These are phyloP conservation scores for Polyporus arcularius DNA, from an alignment of 768 basidiomycete species.

Conservation along the genomic window DNA sequence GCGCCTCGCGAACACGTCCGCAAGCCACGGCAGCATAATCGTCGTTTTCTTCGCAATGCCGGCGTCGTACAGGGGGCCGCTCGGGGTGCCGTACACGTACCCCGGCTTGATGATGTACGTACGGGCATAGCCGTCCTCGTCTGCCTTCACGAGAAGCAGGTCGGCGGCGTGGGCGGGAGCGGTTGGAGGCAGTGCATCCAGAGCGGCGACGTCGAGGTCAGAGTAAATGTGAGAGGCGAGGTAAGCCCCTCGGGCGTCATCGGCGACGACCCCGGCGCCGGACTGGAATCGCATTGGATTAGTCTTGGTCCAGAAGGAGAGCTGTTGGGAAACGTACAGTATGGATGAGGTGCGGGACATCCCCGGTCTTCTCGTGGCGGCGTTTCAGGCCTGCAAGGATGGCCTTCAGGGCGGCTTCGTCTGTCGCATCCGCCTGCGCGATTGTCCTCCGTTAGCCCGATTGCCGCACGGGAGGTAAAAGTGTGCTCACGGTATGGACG, in stretches of 20 bases:
- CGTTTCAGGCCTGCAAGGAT: conserved; percentile 55
- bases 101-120: conserved; percentile 53
- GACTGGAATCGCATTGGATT: not conserved
- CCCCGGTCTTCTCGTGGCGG: conserved; percentile 41
- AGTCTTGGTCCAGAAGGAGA: not conserved
- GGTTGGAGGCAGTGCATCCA: conserved; percentile 46
- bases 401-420: conserved; percentile 44
- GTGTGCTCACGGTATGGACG: conserved; percentile 12
- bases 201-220: conserved; percentile 46
- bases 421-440: conserved; percentile 47
- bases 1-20: conserved; percentile 43
- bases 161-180: conserved; percentile 54
- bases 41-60: conserved; percentile 54
- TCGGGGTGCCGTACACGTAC: conserved; percentile 58
- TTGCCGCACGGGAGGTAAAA: not conserved
- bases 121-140: conserved; percentile 50
- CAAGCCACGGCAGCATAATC: conserved; percentile 45
- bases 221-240: conserved; percentile 43
- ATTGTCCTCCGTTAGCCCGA: too few relatives aligned
- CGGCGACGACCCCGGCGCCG: conserved; percentile 42
- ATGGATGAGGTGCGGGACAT: conserved; percentile 53
- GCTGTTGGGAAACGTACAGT: conserved; percentile 44
- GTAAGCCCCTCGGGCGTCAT: conserved; percentile 44
- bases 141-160: conserved; percentile 45
- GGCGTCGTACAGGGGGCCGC: conserved; percentile 44